Evolutionary conservation across 2,329 filamentous ascomycete species (phyloP).

Genomic region (Chaetomiaceae sp.): DNA sequence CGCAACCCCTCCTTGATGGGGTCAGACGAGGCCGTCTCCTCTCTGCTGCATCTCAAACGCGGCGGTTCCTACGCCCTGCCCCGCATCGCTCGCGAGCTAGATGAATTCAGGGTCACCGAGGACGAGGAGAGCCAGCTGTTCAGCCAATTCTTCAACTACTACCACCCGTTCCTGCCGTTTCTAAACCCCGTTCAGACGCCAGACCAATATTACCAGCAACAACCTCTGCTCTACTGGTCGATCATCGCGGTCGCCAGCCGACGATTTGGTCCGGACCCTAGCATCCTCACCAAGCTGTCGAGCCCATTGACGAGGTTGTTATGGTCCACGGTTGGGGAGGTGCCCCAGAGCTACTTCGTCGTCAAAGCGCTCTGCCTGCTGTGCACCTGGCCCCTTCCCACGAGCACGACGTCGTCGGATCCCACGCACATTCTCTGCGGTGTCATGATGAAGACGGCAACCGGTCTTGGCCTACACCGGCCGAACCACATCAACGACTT

Average conservation of each 20-base stretch:
- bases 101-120: conserved; percentile 58
- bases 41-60: conserved; percentile 59
- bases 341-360: conserved; percentile 72
- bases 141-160: conserved; percentile 66
- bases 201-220: conserved; percentile 69
- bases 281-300: conserved; percentile 61
- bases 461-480: conserved; percentile 74
- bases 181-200: conserved; percentile 60
- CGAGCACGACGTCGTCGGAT: conserved; percentile 73
- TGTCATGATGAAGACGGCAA: conserved; percentile 82
- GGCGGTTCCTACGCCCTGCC: conserved; percentile 56
- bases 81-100: conserved; percentile 54
- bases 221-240: conserved; percentile 79
- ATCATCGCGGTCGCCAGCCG: conserved; percentile 70
- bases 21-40: conserved; percentile 62
- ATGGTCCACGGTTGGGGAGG: conserved; percentile 71
- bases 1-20: conserved; percentile 60
- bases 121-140: conserved; percentile 60
- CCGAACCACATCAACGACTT: conserved; percentile 81
- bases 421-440: conserved; percentile 76
- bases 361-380: conserved; percentile 75
- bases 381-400: conserved; percentile 77
- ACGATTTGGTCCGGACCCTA: conserved; percentile 58
- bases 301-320: conserved; percentile 63
- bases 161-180: conserved; percentile 73